Conservation (phyloP, 2,329 filamentous ascomycete genomes). For the Botrytis byssoidea region DNA sequence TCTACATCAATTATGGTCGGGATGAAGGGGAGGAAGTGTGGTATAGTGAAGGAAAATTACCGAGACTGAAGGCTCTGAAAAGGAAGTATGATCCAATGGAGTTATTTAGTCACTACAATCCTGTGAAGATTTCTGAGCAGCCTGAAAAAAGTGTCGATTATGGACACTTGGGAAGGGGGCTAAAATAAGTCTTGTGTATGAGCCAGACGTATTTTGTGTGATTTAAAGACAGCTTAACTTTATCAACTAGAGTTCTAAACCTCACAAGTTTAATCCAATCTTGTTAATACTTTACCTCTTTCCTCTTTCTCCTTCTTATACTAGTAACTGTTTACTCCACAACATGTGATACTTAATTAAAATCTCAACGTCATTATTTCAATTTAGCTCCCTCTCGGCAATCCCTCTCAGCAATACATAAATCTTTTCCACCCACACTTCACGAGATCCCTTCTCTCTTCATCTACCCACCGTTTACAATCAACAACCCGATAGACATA, state of each 20-base stretch:
- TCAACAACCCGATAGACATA: fast-evolving
- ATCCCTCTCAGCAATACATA: background rate
- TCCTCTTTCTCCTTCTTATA: background rate
- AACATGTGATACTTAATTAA: background rate
- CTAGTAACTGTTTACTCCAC: background rate
- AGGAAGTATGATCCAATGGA: background rate
- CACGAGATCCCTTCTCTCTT: background rate
- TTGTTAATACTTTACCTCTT: background rate
- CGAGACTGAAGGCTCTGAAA: background rate
- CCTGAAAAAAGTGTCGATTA: background rate
- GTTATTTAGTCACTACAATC: background rate
- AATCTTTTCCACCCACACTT: background rate
- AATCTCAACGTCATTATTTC: background rate
- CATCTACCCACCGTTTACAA: background rate
- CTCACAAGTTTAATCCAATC: background rate
- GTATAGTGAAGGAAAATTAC: background rate
- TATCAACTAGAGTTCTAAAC: background rate
- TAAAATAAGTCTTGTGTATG: background rate
- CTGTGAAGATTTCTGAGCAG: background rate
- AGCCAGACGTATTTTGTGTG: background rate
- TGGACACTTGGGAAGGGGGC: background rate
- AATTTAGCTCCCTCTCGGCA: background rate
- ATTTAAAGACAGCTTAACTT: background rate
- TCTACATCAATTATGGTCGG: background rate
- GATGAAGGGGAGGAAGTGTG: background rate